Evolutionary conservation across 2,329 filamentous ascomycete genomes (phyloP).

Genomic region (Stromatinia cepivora): DNA sequence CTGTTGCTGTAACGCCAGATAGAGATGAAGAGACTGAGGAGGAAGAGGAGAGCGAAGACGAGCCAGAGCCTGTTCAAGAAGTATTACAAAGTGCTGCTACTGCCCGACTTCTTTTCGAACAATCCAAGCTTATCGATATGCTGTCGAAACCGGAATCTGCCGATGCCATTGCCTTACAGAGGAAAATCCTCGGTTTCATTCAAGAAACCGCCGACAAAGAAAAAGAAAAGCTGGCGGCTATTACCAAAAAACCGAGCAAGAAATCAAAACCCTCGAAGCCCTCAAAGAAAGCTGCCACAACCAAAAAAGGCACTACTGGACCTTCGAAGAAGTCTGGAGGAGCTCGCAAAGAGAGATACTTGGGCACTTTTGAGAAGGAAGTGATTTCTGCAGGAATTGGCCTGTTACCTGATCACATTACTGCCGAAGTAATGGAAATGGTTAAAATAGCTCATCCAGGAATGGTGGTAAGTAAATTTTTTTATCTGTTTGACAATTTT

Average conservation of each 20-base stretch:
- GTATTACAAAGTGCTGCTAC: conserved; percentile 41
- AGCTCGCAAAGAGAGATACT: conserved; percentile 47
- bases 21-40: conserved; percentile 64
- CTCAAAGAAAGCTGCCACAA: conserved; percentile 42
- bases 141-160: conserved; percentile 56
- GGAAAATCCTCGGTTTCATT: conserved; percentile 63
- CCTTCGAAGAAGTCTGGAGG: conserved; percentile 47
- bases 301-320: conserved; percentile 33
- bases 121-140: conserved; percentile 57
- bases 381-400: conserved; percentile 85
- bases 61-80: conserved; percentile 40
- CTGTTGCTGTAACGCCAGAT: conserved; percentile 62
- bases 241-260: conserved; percentile 47
- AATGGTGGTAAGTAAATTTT: conserved; percentile 55
- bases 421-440: conserved; percentile 79
- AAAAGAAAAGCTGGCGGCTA: conserved; percentile 21
- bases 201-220: conserved; percentile 62
- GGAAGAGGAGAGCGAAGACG: conserved; percentile 58
- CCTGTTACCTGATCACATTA: conserved; percentile 73
- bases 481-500: conserved; percentile 29
- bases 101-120: conserved; percentile 55
- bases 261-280: conserved; percentile 53
- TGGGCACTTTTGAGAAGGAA: conserved; percentile 82
- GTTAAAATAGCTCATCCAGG: conserved; percentile 81
- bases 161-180: conserved; percentile 35